Percentiles rank a stretch among this genome's conserved stretches.
These are phyloP conservation scores for Myxozyma neotropica DNA, from an alignment of 805 yeast genomes.

Conservation along the genomic window DNA sequence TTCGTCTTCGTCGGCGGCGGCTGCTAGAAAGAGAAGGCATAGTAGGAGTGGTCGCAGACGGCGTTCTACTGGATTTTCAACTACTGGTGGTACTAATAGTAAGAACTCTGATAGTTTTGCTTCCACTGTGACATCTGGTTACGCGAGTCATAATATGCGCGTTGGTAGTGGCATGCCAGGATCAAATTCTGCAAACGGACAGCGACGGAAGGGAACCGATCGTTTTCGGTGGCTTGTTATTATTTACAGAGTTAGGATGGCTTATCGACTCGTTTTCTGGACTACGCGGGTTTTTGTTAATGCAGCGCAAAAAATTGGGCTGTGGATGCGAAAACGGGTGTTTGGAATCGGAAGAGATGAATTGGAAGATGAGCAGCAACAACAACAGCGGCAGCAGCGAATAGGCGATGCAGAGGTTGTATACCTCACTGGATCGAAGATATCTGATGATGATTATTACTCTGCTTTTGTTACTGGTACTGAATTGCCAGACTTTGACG, in stretches of 20 bases:
- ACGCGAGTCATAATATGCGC: conserved; percentile 21
- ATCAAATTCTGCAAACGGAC: neutral
- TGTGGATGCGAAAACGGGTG: neutral
- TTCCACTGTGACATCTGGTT: conserved; percentile 11
- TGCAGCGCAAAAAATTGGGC: neutral
- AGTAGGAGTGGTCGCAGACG: neutral
- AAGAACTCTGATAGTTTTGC: no score
- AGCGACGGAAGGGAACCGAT: conserved; percentile 7
- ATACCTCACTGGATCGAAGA: neutral
- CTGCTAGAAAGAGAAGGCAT: neutral
- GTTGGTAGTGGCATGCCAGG: conserved; percentile 12
- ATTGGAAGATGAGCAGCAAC: no score
- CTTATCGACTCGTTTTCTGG: conserved; percentile 22
- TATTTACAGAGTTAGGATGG: conserved; percentile 27
- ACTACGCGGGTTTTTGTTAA: conserved; percentile 3
- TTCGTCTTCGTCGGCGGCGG: neutral
- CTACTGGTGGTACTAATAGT: no score
- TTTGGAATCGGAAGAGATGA: neutral
- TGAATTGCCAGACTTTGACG: conserved; percentile 66
- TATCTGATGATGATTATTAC: conserved; percentile 55
- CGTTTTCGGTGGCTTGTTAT: conserved; percentile 23
- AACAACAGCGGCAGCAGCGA: neutral
- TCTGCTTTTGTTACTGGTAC: conserved; percentile 59
- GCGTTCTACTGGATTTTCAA: neutral
- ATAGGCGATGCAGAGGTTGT: neutral